These are phyloP conservation scores for Microglena sp. DNA, from an alignment of 139 green algal species.

Conservation along the genomic window DNA sequence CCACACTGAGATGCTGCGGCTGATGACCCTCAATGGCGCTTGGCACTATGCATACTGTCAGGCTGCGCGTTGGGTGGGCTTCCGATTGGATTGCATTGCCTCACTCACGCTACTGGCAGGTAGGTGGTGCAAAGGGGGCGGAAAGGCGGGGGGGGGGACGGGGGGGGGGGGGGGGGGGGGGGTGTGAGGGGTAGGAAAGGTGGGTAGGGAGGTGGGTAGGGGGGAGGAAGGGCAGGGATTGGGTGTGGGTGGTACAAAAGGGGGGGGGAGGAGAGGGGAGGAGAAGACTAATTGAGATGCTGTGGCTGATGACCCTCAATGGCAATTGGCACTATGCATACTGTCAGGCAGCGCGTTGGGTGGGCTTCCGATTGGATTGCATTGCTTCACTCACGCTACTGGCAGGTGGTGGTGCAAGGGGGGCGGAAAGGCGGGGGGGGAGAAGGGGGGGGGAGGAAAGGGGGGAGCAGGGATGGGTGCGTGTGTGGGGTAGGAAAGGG, in stretches of 20 bases:
- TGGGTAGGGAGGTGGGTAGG: too few relatives aligned
- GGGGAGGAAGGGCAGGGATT: too few relatives aligned
- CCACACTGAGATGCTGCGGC: conserved; percentile 35
- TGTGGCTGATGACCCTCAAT: conserved; percentile 47
- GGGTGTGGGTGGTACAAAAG: too few relatives aligned
- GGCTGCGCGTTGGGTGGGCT: conserved; percentile 44
- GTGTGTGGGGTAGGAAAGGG: too few relatives aligned
- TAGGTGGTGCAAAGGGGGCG: background rate
- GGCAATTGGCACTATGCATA: conserved; percentile 43
- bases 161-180: too few relatives aligned
- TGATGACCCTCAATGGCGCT: conserved; percentile 46
- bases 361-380: conserved; percentile 68
- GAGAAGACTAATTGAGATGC: conserved; percentile 40
- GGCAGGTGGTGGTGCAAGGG: conserved; percentile 1
- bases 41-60: conserved; percentile 41
- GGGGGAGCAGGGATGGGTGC: too few relatives aligned
- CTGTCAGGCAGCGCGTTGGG: conserved; percentile 22
- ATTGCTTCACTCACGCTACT: conserved; percentile 51
- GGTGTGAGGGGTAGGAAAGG: too few relatives aligned
- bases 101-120: conserved; percentile 44
- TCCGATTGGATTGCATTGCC: conserved; percentile 8
- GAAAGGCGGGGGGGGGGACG: too few relatives aligned
- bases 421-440: too few relatives aligned
- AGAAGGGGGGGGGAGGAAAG: too few relatives aligned
- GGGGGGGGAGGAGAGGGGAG: too few relatives aligned